Evolutionary conservation across 352 stramenopile species (phyloP), one percentile per base, ranked within the genome.

Genomic region (Pythium dissotocum): DNA sequence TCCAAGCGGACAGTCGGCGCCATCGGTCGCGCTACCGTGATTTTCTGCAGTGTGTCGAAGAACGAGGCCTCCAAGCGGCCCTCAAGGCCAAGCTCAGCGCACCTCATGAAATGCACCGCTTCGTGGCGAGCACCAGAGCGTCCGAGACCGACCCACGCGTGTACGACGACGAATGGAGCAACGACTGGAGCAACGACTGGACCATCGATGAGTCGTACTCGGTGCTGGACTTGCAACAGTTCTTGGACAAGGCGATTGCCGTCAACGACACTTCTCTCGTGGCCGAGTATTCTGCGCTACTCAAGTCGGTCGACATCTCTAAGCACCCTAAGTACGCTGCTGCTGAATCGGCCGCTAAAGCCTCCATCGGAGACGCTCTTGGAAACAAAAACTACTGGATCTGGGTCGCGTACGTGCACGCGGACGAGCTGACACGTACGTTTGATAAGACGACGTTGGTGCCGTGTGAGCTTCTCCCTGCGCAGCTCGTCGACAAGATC

Each of bases 401-500:
- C 26, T 86, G 76, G 72, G 72, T 84, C 52, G 72, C 70, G 10
- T 75, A 76, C 60, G 63, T 87, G 16, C 82, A 83, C 64, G 67
- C 67, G 21, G 53, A 66, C 16, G 71, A 87, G 64, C 63, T 83
- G 54, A 62, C 60, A 38, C 57, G 71, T 7, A 72, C 76, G 55
- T 84, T 87, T 46, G 77, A 77, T 14, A 76, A 70, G 1, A 55
- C 81, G 1, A 65, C 67, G 9, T 79, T 87, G 59, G 81, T 84
- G 33, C 77, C 65, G 14, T 69, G 66, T 18, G 72, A 84, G 44
- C 54, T 87, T 57, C 42, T 87, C 49, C 78, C 78, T 3, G 58
- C 72, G 30, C 78, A 84, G 68, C 75, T 87, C 32, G 73, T 84
- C 35, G 67, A 76, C 32, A 70, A 72, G 18, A 81, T 87, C 72